Percentiles rank a stretch among this genome's conserved stretches.
These are phyloP conservation scores for Pleurotus tuoliensis DNA, from an alignment of 768 basidiomycete genomes.

Conservation along the genomic window DNA sequence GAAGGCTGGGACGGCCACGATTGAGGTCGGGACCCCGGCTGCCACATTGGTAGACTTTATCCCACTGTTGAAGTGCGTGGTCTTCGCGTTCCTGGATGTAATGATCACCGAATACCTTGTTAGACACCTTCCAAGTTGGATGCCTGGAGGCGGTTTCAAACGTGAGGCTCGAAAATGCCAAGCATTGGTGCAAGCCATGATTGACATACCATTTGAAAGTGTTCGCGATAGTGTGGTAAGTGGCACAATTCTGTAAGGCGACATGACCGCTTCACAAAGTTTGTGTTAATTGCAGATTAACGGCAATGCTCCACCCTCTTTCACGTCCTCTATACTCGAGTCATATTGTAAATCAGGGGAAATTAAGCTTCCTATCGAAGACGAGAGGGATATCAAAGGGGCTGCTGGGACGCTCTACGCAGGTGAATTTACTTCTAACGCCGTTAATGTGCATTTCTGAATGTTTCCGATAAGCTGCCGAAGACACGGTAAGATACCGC, in stretches of 20 bases:
- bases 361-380: slow-evolving; percentile 32
- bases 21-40: slow-evolving; percentile 41
- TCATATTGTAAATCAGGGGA: slow-evolving; percentile 29
- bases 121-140: slow-evolving; percentile 48
- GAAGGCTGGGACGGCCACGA: slow-evolving; percentile 40
- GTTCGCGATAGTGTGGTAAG: slow-evolving; percentile 2
- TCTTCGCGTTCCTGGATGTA: not conserved
- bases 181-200: slow-evolving; percentile 43
- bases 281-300: slow-evolving; percentile 25
- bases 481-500: slow-evolving; percentile 29
- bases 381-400: slow-evolving; percentile 52
- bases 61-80: slow-evolving; percentile 36
- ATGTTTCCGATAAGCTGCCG: slow-evolving; percentile 26
- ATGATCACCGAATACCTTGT: not conserved
- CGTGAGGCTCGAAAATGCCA: slow-evolving; percentile 37
- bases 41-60: slow-evolving; percentile 48
- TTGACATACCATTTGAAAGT: slow-evolving; percentile 40
- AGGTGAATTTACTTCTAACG: slow-evolving; percentile 27
- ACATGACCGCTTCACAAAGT: not conserved
- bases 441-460: not conserved
- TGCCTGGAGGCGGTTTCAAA: slow-evolving; percentile 44
- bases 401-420: slow-evolving; percentile 51
- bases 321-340: slow-evolving; percentile 42
- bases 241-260: not conserved
- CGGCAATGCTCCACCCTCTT: slow-evolving; percentile 39